phyloP scores from a whole-genome alignment of 805 yeast species.

The Lachancea thermotolerans region DNA sequence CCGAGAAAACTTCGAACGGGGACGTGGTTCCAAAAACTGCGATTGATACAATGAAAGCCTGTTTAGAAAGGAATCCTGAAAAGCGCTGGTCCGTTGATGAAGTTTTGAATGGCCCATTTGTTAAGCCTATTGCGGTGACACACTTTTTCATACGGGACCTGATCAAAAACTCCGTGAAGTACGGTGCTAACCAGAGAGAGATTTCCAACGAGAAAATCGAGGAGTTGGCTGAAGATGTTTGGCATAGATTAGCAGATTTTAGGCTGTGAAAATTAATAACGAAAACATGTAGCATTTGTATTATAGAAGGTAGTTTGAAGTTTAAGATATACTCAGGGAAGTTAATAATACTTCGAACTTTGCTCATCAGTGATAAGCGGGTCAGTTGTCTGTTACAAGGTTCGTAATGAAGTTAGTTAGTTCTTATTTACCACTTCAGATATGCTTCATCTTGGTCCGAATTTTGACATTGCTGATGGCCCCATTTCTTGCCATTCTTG shows the following conservation, averaged over 20 bases:
- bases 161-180: slow-evolving; percentile 69
- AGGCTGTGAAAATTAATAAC: slow-evolving; percentile 13
- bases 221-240: slow-evolving; percentile 48
- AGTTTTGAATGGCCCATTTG: slow-evolving; percentile 55
- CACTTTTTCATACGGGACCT: slow-evolving; percentile 60
- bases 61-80: slow-evolving; percentile 64
- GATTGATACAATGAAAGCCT: slow-evolving; percentile 62
- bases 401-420: too few species aligned
- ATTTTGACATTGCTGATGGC: slow-evolving; percentile 70
- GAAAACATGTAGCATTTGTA: slow-evolving; percentile 1
- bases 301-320: neutral
- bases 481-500: slow-evolving; percentile 99
- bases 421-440: neutral
- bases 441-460: slow-evolving; percentile 73
- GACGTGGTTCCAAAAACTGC: slow-evolving; percentile 61
- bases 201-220: slow-evolving; percentile 39
- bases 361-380: too few species aligned
- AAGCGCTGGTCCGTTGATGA: slow-evolving; percentile 59
- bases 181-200: slow-evolving; percentile 49
- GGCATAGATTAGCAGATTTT: slow-evolving; percentile 39
- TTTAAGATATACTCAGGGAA: neutral
- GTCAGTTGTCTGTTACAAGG: too few species aligned
- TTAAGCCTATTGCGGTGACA: slow-evolving; percentile 69
- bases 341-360: neutral
- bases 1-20: slow-evolving; percentile 55